Evolutionary conservation across 805 yeast genomes (phyloP).

Genomic region (Saturnispora silvae): DNA sequence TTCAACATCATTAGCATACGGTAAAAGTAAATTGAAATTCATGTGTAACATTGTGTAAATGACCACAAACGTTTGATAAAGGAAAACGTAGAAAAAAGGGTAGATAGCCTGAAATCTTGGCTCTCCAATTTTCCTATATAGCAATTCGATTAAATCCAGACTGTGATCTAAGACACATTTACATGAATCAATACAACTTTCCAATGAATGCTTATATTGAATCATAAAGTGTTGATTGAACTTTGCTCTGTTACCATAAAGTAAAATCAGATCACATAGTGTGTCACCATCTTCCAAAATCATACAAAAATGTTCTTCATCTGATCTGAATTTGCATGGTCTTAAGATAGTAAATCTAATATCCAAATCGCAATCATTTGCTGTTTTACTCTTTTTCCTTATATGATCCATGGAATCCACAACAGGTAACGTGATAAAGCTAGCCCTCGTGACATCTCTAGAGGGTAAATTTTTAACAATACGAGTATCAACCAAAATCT

Average conservation of each 20-base stretch:
- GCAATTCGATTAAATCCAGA: constrained; percentile 25
- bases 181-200: constrained; percentile 30
- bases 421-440: constrained; percentile 21
- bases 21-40: constrained; percentile 25
- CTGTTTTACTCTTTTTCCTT: constrained; percentile 11
- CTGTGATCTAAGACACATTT: constrained; percentile 29
- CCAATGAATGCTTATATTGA: constrained; percentile 26
- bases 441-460: constrained; percentile 17
- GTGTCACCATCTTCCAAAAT: constrained; percentile 28
- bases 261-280: constrained; percentile 33
- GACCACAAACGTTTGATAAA: constrained; percentile 43
- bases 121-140: constrained; percentile 20
- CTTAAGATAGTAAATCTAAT: constrained; percentile 23
- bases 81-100: constrained; percentile 39
- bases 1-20: constrained; percentile 20
- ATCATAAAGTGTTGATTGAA: constrained; percentile 41
- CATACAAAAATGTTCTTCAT: constrained; percentile 20
- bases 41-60: constrained; percentile 38
- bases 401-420: constrained; percentile 17
- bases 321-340: constrained; percentile 17
- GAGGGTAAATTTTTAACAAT: constrained; percentile 15
- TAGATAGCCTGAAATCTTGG: constrained; percentile 28
- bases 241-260: constrained; percentile 42
- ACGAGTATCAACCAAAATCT: constrained; percentile 24
- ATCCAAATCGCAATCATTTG: constrained; percentile 23